Conservation (phyloP, 176 grass and related monocot genomes). For the Paspalum notatum region DNA sequence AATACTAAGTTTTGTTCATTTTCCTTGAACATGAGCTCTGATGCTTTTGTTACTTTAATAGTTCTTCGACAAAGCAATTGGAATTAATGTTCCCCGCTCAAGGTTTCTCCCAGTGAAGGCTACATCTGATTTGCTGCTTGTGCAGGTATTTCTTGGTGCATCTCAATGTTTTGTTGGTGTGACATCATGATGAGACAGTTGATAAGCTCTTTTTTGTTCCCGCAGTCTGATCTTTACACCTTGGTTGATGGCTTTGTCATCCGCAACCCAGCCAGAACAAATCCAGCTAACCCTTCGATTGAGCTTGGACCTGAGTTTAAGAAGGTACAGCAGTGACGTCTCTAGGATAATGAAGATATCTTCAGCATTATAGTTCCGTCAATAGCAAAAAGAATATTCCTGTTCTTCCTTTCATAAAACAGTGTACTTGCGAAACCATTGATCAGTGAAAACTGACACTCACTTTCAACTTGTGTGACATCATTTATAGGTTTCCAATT, state of each 20-base stretch:
- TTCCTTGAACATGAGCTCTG: not conserved
- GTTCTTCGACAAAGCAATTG: conserved; percentile 97
- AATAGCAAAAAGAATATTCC: not conserved
- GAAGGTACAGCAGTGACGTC: conserved; percentile 58
- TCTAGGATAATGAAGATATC: conserved; percentile 3
- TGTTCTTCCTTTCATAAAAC: not conserved
- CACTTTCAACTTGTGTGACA: not conserved
- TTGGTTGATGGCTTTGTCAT: conserved; percentile 94
- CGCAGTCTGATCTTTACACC: conserved; percentile 96
- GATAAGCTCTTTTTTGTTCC: conserved; percentile 36
- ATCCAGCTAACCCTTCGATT: conserved; percentile 80
- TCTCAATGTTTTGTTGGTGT: conserved; percentile 27
- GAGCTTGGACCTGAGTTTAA: conserved; percentile 98
- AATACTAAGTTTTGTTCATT: not conserved
- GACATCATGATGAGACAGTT: not conserved
- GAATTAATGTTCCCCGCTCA: conserved; percentile 81
- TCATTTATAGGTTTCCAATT: conserved; percentile 67
- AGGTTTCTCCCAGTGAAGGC: conserved; percentile 98
- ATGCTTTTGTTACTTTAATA: conserved; percentile 41
- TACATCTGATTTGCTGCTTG: conserved; percentile 96
- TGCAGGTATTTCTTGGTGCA: conserved; percentile 68
- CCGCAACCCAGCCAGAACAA: conserved; percentile 81
- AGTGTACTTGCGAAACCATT: not conserved
- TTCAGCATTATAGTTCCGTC: not conserved
- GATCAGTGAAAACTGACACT: not conserved